Conservation (phyloP, 805 yeast species). For the Candida anglica region DNA sequence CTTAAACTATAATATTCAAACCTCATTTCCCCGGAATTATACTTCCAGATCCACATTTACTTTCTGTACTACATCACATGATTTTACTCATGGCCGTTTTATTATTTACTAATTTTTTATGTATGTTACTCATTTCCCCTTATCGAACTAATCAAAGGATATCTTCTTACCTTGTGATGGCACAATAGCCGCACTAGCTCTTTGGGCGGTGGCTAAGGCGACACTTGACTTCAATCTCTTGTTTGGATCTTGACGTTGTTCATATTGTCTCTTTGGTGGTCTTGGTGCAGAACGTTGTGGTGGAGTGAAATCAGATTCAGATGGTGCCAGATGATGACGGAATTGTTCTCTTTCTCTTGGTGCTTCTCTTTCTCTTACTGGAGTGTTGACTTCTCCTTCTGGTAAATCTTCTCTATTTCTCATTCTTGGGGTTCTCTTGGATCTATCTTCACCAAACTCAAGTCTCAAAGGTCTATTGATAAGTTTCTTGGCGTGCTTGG, state of each 20-base stretch:
- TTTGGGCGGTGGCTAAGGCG: constrained; percentile 82
- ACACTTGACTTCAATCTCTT: constrained; percentile 70
- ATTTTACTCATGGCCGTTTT: too few relatives aligned
- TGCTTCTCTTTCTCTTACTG: constrained; percentile 10
- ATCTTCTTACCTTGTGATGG: constrained; percentile 86
- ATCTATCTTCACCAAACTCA: constrained; percentile 95
- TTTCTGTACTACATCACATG: too few relatives aligned
- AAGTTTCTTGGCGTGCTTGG: constrained; percentile 59
- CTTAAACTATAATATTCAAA: too few relatives aligned
- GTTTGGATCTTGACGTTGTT: constrained; percentile 27
- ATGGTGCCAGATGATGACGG: not conserved
- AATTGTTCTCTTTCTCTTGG: constrained; percentile 9
- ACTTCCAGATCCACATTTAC: too few relatives aligned
- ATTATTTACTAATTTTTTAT: too few relatives aligned
- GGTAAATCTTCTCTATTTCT: constrained; percentile 16
- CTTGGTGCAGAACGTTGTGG: constrained; percentile 4
- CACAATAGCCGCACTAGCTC: constrained; percentile 87
- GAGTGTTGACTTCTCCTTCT: constrained; percentile 4
- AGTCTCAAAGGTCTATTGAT: constrained; percentile 75
- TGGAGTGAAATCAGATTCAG: not conserved
- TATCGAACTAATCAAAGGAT: constrained; percentile 63
- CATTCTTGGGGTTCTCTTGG: constrained; percentile 59
- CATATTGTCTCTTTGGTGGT: constrained; percentile 12
- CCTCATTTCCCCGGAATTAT: too few relatives aligned
- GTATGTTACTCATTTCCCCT: too few relatives aligned